Percentiles rank a stretch among this genome's conserved stretches.
phyloP scores from a whole-genome alignment of 768 basidiomycete genomes.

The Vararia minispora region DNA sequence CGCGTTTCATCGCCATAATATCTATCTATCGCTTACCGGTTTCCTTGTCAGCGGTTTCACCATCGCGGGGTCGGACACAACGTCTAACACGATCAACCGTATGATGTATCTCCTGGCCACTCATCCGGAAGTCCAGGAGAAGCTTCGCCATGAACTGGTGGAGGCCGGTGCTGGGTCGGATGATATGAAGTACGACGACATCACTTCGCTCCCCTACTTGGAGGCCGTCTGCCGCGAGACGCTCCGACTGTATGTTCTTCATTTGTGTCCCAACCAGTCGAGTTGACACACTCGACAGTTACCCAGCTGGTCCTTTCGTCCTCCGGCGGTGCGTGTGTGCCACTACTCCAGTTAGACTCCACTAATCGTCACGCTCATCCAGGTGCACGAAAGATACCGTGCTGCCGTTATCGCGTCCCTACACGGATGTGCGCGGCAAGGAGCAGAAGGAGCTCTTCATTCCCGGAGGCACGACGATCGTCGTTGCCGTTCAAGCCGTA shows the following conservation, averaged over 20 bases:
- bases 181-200: slow-evolving; percentile 20
- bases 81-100: background rate
- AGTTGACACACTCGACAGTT: background rate
- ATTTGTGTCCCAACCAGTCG: too few species aligned
- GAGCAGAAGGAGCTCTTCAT: slow-evolving; percentile 17
- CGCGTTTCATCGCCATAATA: background rate
- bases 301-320: background rate
- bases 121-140: background rate
- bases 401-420: background rate
- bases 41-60: background rate
- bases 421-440: background rate
- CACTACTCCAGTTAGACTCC: background rate
- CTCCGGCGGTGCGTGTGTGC: background rate
- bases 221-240: slow-evolving; percentile 14
- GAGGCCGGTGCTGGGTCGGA: slow-evolving; percentile 6
- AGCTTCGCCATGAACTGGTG: slow-evolving; percentile 1
- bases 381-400: background rate
- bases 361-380: background rate
- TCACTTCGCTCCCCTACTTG: slow-evolving; percentile 22
- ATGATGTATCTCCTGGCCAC: background rate
- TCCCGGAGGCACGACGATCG: slow-evolving; percentile 13
- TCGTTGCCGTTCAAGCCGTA: slow-evolving; percentile 3
- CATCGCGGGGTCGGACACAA: slow-evolving; percentile 1
- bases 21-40: background rate
- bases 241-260: slow-evolving; percentile 2